Base-by-base conservation (phyloP, 176 grass and related monocot genomes). In the Elymus sibiricus region DNA sequence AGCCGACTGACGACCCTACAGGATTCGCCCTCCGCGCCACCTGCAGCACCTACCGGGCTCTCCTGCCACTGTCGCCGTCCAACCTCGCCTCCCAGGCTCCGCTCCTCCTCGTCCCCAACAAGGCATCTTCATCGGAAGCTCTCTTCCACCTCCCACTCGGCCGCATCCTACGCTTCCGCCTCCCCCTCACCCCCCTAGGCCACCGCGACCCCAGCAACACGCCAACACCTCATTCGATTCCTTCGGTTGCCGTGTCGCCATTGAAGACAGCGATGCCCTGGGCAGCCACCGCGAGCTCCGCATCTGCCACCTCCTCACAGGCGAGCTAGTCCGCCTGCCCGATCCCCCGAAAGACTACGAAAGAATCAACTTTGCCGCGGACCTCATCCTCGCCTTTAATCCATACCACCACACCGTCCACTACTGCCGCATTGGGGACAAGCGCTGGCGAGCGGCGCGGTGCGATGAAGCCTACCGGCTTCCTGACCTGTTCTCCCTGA, bases 21-120 rank as follows among this genome's bases (percentile, higher is more conserved):
- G 74, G 88, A 92, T 92, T 81, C 63, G 49, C 83, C 78, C 86
- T 89, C 42, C 88, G 88, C 46, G 88, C 70, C 56, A 69, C 89
- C 32, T 94, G 86, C 86, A 43, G 72, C 27, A 51, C 29, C 40
- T 97, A 91, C 90, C 90, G 76, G 14, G 62, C 58, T 25, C 29
- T 82, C 70, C 47, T 88, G 25, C 64, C 88, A 64, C 44, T 73
- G 39, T 80, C 63, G 16, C 74, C 83, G 11, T 29, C 56, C 69
- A 21, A 65, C 70, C 90, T 97, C 40, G 39, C 84, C 25, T 78
- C 69, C 28, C 92, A 97, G 29, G 39, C 79, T 43, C 92, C 64
- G 32, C 89, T 89, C 47, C 61, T 94, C 63, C 86, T 92, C 39
- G 25, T 90, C 62, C 28, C 87, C n/a, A 79, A 75, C 43, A 85